A percentile compares a stretch with the other conserved stretches of the same genome.
Conservation (phyloP, 2,329 filamentous ascomycete genomes). For the Fusarium transvaalense region DNA sequence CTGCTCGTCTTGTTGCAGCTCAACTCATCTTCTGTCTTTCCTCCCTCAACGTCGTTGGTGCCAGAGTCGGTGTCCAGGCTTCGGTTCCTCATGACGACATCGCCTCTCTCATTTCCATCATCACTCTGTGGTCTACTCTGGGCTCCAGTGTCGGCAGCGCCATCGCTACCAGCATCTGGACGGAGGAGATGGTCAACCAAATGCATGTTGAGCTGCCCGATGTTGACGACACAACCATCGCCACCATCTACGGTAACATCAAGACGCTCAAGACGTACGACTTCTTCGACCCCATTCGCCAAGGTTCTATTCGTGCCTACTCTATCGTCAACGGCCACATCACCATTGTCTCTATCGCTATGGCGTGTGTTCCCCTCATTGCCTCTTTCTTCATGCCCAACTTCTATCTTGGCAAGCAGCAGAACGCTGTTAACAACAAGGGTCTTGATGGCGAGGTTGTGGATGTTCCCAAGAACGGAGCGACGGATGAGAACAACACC, state of each 20-base stretch:
- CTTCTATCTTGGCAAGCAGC: constrained; percentile 54
- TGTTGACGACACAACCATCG: constrained; percentile 42
- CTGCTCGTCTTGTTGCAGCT: constrained; percentile 51
- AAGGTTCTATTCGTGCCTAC: constrained; percentile 56
- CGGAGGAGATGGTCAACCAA: constrained; percentile 53
- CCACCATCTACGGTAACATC: constrained; percentile 53
- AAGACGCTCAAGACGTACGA: constrained; percentile 51
- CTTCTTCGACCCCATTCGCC: constrained; percentile 52
- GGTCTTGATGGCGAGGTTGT: constrained; percentile 50
- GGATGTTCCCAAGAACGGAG: constrained; percentile 38
- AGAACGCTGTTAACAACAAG: constrained; percentile 53
- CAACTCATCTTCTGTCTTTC: constrained; percentile 55
- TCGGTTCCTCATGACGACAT: constrained; percentile 59
- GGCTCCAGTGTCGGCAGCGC: constrained; percentile 56
- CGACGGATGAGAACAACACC: not conserved
- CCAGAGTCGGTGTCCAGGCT: constrained; percentile 56
- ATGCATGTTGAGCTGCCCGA: constrained; percentile 51
- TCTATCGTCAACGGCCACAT: constrained; percentile 53
- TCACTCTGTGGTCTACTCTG: constrained; percentile 57
- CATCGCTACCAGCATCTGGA: constrained; percentile 55
- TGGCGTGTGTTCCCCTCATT: constrained; percentile 52
- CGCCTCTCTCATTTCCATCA: constrained; percentile 54
- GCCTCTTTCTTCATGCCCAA: constrained; percentile 58
- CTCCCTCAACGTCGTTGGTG: constrained; percentile 56
- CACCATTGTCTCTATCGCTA: constrained; percentile 48